Conservation (phyloP, 345 rosid species). For the Punica granatum region DNA sequence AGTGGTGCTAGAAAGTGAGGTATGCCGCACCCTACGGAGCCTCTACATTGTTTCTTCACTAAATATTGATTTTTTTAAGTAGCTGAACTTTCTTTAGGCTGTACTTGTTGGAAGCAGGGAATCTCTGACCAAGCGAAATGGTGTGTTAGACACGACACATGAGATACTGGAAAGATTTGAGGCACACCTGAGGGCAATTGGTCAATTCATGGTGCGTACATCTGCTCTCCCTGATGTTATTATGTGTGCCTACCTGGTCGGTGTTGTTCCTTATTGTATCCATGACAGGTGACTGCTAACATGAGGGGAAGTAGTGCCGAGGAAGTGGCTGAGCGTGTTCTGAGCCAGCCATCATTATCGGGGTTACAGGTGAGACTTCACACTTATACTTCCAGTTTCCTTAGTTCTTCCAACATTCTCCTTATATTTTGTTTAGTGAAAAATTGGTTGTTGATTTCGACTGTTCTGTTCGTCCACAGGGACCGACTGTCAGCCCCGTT, state of each 20-base stretch:
- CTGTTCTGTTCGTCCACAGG: slow-evolving; percentile 27
- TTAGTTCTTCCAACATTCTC: neutral
- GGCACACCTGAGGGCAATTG: slow-evolving; percentile 85
- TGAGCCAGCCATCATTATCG: slow-evolving; percentile 69
- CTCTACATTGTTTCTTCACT: neutral
- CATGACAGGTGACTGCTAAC: slow-evolving; percentile 73
- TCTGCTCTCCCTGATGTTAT: slow-evolving; percentile 4
- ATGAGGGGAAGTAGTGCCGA: slow-evolving; percentile 83
- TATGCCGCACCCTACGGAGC: slow-evolving; percentile 11
- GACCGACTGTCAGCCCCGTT: slow-evolving; percentile 89
- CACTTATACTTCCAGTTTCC: neutral
- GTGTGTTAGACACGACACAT: slow-evolving; percentile 48
- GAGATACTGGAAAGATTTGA: slow-evolving; percentile 96
- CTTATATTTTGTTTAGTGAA: no score
- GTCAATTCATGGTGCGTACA: slow-evolving; percentile 63
- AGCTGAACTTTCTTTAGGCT: slow-evolving; percentile 41
- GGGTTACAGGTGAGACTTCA: slow-evolving; percentile 69
- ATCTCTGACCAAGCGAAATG: slow-evolving; percentile 59
- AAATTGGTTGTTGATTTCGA: neutral
- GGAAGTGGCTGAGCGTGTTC: slow-evolving; percentile 76
- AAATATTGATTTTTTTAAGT: neutral
- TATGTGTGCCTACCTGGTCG: neutral
- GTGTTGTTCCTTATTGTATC: neutral
- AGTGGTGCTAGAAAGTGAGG: slow-evolving; percentile 89
- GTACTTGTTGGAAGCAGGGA: slow-evolving; percentile 81